Evolutionary conservation across 225 moss, liverwort and hornwort species (phyloP), one percentile per base, ranked within the genome.

Genomic region (Rhytidiadelphus loreus): DNA sequence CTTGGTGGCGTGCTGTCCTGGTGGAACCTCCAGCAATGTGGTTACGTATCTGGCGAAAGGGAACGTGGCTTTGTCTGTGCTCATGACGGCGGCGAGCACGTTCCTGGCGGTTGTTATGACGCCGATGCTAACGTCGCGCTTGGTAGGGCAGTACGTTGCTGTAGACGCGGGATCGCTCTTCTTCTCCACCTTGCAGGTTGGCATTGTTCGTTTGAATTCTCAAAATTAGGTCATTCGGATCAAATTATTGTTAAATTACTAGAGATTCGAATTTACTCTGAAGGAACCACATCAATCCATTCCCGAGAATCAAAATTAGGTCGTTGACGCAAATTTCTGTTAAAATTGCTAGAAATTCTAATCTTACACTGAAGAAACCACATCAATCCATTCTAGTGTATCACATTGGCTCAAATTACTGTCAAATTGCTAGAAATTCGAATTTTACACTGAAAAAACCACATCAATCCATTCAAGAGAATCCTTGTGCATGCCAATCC

Each of bases 1-100:
- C 83, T 77, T 98, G 66, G 98, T 98, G 58, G 91, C 98, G 64
- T 98, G 98, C 81, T 98, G 98, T 84, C 97, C 98, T 16, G 98
- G 98, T 64, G 98, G 98, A 89, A 96, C 94, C 26, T 92, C 93
- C 37, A 93, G 94, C 82, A 94, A 94, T 60, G 93, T 94, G 86
- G 91, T 92, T 17, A 89, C 94, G 13, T 89, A 90, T 72, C 83
- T 94, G 41, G 94, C 94, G 56, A 91, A 95, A 53, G 98, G 98
- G 65, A 97, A 98, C 73, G 98, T 98, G 50, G 97, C 98, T 23
- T 88, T 98, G 41, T 97, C 97, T 23, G 98, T 98, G 80, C 92
- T 98, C 76, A 98, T 98, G 98, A 98, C 98, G 86, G 97, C 98
- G 32, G 95, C 93, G 22, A 97, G 97, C 88, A 98, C 98, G 63